Evolutionary conservation across 192 early-diverging fungal genomes (phyloP).

Genomic region (Gonapodya sp.): DNA sequence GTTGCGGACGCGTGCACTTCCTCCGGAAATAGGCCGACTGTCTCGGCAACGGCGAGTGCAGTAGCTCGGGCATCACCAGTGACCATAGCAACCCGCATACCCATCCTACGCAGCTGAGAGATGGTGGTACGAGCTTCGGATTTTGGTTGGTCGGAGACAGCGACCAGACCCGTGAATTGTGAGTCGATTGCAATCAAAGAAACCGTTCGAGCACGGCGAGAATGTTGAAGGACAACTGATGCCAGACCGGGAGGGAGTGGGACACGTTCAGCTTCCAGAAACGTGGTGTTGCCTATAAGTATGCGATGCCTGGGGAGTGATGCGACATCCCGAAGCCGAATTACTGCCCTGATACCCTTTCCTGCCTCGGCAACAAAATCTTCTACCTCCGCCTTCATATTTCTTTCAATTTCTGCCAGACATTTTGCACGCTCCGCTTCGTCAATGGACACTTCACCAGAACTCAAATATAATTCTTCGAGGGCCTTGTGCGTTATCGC

Average conservation of each 20-base stretch:
- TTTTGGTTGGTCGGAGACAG: conserved; percentile 76
- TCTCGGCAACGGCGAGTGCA: conserved; percentile 67
- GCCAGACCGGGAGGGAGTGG: conserved; percentile 29
- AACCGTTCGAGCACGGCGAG: conserved; percentile 64
- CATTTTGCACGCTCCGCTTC: background rate
- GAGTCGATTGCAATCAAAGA: conserved; percentile 63
- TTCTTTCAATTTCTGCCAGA: background rate
- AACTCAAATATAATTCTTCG: background rate
- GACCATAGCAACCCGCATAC: conserved; percentile 75
- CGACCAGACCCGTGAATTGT: conserved; percentile 52
- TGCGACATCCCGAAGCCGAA: background rate
- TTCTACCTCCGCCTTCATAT: background rate
- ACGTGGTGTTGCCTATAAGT: conserved; percentile 64
- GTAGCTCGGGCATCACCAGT: conserved; percentile 87
- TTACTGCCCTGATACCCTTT: conserved; percentile 29
- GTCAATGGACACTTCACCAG: background rate
- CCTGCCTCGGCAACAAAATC: conserved; percentile 63
- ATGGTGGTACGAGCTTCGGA: conserved; percentile 66
- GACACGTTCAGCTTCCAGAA: conserved; percentile 34
- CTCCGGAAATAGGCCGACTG: conserved; percentile 58
- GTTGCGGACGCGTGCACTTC: conserved; percentile 84
- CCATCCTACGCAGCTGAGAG: conserved; percentile 59
- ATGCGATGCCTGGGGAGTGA: conserved; percentile 20
- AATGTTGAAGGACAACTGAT: conserved; percentile 35
- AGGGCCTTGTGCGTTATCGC: conserved; percentile 29